Percentiles rank a stretch among this genome's conserved stretches.
These are phyloP conservation scores for Rhododendron williamsianum DNA, from an alignment of 148 eudicot species.

Conservation along the genomic window DNA sequence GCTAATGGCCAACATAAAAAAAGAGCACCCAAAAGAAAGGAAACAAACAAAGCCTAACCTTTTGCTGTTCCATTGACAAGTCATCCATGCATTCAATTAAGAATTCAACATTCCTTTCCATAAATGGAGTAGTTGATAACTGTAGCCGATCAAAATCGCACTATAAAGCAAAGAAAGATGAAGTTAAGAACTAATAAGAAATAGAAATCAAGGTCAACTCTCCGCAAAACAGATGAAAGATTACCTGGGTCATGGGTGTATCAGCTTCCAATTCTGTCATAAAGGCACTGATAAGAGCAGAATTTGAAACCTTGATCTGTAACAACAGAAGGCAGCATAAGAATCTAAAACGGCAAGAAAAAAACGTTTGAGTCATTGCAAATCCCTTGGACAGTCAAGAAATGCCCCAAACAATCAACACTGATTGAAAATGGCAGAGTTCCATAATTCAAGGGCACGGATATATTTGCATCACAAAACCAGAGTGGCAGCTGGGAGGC, in stretches of 20 bases:
- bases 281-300: constrained; percentile 88
- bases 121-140: constrained; percentile 63
- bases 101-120: constrained; percentile 87
- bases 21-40: neutral
- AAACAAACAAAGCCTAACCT: constrained; percentile 35
- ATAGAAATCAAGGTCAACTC: neutral
- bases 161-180: constrained; percentile 26
- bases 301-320: constrained; percentile 95
- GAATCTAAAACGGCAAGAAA: neutral
- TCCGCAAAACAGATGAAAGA: constrained; percentile 1
- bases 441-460: neutral
- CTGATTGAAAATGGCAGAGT: neutral
- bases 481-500: neutral
- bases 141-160: constrained; percentile 85
- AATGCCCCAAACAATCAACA: neutral
- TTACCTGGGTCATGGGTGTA: constrained; percentile 85
- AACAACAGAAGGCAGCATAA: constrained; percentile 8
- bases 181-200: neutral
- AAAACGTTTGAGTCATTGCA: neutral
- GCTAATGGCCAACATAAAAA: constrained; percentile 1
- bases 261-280: constrained; percentile 93
- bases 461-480: neutral
- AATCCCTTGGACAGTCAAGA: neutral
- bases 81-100: constrained; percentile 90
- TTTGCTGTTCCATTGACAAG: constrained; percentile 78